Base-by-base conservation (phyloP, 2,329 filamentous ascomycete genomes). In the Thielaviopsis euricoi region DNA sequence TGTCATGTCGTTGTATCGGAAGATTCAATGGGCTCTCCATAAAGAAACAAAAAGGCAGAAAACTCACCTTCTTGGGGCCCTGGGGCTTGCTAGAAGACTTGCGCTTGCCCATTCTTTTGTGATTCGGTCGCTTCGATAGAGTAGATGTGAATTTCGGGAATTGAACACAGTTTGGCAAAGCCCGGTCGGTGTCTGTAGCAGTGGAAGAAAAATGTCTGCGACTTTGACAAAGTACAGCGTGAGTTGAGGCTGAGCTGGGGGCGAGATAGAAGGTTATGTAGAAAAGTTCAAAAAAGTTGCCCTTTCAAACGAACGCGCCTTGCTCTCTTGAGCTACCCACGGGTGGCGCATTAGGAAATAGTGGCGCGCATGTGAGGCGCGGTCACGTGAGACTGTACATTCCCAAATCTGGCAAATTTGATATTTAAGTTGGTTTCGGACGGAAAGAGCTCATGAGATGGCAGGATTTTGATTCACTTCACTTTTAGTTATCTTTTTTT, bases 31-130 rank as follows among this genome's bases (percentile, higher is more conserved):
- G 1, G n/a, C 3, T 10, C 43, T 10, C 43, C 43, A n/a, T n/a
- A n/a, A n/a, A n/a, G n/a, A n/a, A n/a, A n/a, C n/a, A n/a, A 19
- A 48, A 40, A 48, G 15, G 51, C 52, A 53, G 37, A 58, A 53
- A 21, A 62, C 69, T 63, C 73, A 88, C 88, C 83, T 84, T 95
- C 73, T 87, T 93, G 25, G 87, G 84, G 62, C 85, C 87, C 69
- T 83, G 79, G 17, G 87, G 87, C 75, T 89, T 89, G 67, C 82
- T 80, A 57, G 89, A 86, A 25, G 86, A 86, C 79, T 93, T 94
- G 79, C 91, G 87, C 78, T 96, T 96, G 62, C 91, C 91, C 91
- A 89, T 77, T 23, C 12, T 29, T 19, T 22, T 3, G 40, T 2
- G 5, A 33, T 33, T 59, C 3, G 15, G 46, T n/a, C n/a, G n/a